phyloP scores from a whole-genome alignment of 225 moss, liverwort and hornwort species.

The Polytrichum commune region DNA sequence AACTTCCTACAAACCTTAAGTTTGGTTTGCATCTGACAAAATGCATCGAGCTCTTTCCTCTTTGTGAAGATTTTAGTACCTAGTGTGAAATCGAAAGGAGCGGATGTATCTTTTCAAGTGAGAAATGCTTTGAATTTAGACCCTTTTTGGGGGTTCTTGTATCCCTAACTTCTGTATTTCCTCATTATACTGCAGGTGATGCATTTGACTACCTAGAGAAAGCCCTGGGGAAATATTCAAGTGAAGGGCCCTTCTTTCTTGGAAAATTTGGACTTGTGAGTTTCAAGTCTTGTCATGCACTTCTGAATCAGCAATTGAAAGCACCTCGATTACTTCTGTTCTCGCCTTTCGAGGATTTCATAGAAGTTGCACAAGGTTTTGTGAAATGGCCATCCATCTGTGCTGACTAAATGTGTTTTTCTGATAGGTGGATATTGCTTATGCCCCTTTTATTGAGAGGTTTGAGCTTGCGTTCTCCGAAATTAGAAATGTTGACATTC shows the following conservation, averaged over 20 bases:
- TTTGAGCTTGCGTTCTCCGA: constrained; percentile 31
- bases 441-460: constrained; percentile 47
- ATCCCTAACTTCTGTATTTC: too few relatives aligned
- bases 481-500: constrained; percentile 31
- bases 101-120: background rate
- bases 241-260: constrained; percentile 48
- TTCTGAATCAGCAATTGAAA: background rate
- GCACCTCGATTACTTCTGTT: too few relatives aligned
- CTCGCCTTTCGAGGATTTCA: too few relatives aligned
- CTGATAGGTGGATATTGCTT: constrained; percentile 37
- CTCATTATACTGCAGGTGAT: constrained; percentile 24
- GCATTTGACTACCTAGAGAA: constrained; percentile 43
- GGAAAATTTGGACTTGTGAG: constrained; percentile 43
- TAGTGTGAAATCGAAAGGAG: background rate
- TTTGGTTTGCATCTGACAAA: background rate
- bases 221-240: constrained; percentile 31
- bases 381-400: background rate
- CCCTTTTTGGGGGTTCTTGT: too few relatives aligned
- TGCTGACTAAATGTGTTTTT: background rate
- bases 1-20: too few relatives aligned
- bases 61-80: too few relatives aligned
- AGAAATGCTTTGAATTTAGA: too few relatives aligned
- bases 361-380: too few relatives aligned
- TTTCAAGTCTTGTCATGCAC: background rate
- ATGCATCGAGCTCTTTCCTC: background rate